phyloP scores from a whole-genome alignment of 23 red algal species.

The Gracilaria vermiculophylla region DNA sequence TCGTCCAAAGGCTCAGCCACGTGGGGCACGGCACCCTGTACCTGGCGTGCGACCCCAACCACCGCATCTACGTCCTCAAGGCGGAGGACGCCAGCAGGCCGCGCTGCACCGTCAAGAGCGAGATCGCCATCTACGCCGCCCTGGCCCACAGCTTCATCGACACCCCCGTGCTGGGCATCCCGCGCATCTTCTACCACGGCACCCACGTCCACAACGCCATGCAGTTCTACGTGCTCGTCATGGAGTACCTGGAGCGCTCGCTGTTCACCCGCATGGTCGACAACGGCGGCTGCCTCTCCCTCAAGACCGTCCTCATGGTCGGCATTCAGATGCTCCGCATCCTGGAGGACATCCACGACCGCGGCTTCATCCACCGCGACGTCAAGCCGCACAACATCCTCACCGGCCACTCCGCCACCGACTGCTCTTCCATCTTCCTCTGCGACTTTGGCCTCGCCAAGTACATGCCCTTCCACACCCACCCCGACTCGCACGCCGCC shows the following conservation, averaged over 20 bases:
- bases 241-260: slow-evolving; percentile 21
- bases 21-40: not conserved
- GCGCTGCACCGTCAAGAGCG: slow-evolving; percentile 4
- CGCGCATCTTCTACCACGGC: not conserved
- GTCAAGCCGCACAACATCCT: slow-evolving; percentile 84
- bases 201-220: not conserved
- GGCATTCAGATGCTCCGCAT: slow-evolving; percentile 37
- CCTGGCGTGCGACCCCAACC: not conserved
- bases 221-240: not conserved
- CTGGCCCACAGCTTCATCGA: slow-evolving; percentile 5
- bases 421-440: slow-evolving; percentile 43
- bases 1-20: not conserved
- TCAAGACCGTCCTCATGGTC: slow-evolving; percentile 1
- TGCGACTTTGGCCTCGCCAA: slow-evolving; percentile 60
- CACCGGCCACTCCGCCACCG: not conserved
- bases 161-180: not conserved
- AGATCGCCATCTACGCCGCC: not conserved
- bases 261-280: not conserved
- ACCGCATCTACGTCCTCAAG: not conserved
- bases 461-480: not conserved
- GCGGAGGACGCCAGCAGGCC: not conserved
- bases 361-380: slow-evolving; percentile 70
- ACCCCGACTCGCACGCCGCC: not conserved
- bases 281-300: not conserved
- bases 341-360: slow-evolving; percentile 47